Evolutionary conservation across 768 basidiomycete genomes (phyloP), one percentile per base, ranked within the genome.

Genomic region (Pulveroboletus sp.): DNA sequence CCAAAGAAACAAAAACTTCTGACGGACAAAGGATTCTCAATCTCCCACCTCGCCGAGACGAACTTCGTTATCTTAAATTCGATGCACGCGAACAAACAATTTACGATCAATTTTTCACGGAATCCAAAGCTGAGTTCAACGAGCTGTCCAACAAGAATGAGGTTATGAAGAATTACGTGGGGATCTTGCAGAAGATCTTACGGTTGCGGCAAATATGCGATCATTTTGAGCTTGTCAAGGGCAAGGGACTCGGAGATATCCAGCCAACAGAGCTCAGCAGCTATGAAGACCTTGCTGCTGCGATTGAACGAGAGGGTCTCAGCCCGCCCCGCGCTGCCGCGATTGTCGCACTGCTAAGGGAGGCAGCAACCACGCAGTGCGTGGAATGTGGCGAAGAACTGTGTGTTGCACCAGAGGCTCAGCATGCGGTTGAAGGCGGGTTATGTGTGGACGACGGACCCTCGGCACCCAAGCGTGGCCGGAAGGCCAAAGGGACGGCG

Each of bases 151-250:
- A 84, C 67, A 90, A 87, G 69, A 92, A 94, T 59, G 88, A 93
- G 66, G 87, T 97, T 45, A 90, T 94, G 86, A 97, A 97, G 79
- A 97, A 97, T 64, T 97, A 95, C 63, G 97, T 97, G 56, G 92
- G 93, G 46, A 95, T 99, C 60, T 69, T 99, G 57, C 95, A 97
- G 69, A 94, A 94, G 75, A 90, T 98, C 49, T 75, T 99, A 44
- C 90, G 94, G 20, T 78, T 99, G 39, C 88, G 97, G 45, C 95
- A 98, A 73, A 98, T 98, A 41, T 99, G 97, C 69, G 94, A 97
- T 64, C 95, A 99, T 69, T 90, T 80, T 58, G 91, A 92, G 60
- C 78, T 97, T 31, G 87, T 97, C 5, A 78, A 87, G 60, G 84
- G 83, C 36, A 87, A 89, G 60, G 80, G 74, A 40, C 63, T 65